phyloP scores from a whole-genome alignment of 352 stramenopile genomes.

The Globisporangium acanthophoron region DNA sequence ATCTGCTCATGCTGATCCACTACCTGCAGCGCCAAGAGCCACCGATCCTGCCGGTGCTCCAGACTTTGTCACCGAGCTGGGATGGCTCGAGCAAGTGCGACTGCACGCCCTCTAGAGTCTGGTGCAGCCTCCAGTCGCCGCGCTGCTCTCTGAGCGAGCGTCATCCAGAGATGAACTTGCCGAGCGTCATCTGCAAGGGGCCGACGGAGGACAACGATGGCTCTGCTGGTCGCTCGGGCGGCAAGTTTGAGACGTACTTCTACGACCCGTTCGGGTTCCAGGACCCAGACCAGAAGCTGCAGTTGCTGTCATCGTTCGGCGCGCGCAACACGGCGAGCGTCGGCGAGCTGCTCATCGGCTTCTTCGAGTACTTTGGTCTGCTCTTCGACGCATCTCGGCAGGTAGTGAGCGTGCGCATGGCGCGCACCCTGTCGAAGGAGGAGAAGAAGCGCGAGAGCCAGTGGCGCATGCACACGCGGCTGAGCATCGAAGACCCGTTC shows the following conservation, averaged over 20 bases:
- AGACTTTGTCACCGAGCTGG: constrained; percentile 58
- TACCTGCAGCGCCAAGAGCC: constrained; percentile 71
- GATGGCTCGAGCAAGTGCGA: constrained; percentile 25
- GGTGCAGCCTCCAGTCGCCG: constrained; percentile 22
- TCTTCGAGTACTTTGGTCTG: constrained; percentile 70
- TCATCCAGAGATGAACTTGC: constrained; percentile 26
- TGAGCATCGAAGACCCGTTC: constrained; percentile 98
- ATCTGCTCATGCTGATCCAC: constrained; percentile 82
- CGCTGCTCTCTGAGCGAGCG: constrained; percentile 37
- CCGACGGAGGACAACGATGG: constrained; percentile 39
- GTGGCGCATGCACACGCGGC: constrained; percentile 70
- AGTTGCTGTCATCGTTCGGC: constrained; percentile 33
- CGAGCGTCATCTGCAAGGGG: constrained; percentile 45
- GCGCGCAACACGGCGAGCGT: constrained; percentile 43
- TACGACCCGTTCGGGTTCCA: constrained; percentile 66
- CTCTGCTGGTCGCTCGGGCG: constrained; percentile 16
- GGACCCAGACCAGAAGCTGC: constrained; percentile 40
- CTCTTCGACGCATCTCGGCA: constrained; percentile 62
- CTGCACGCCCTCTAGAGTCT: constrained; percentile 14
- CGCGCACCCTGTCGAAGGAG: constrained; percentile 58
- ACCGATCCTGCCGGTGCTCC: constrained; percentile 67
- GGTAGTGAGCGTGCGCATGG: constrained; percentile 69
- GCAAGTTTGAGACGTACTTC: constrained; percentile 76
- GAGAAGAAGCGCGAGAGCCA: constrained; percentile 63
- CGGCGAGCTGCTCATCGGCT: constrained; percentile 66